Percentiles rank a stretch among this genome's conserved stretches.
Evolutionary conservation across 805 yeast genomes (phyloP).

Genomic region (Saturnispora hagleri): DNA sequence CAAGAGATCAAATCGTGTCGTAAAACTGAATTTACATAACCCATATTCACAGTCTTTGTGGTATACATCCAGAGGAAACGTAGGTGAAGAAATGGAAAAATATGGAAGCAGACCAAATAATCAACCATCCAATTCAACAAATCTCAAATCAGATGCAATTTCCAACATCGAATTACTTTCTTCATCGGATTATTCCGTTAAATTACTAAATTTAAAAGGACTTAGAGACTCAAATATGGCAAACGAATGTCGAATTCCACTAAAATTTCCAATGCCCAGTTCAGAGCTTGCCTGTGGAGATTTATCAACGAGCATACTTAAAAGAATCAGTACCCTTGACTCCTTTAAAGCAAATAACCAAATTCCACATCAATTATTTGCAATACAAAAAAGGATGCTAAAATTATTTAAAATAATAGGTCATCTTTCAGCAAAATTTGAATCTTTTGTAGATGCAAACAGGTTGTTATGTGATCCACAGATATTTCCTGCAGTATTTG

Average conservation of each 20-base stretch:
- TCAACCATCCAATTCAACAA: not conserved
- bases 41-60: slow-evolving; percentile 38
- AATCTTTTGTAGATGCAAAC: slow-evolving; percentile 2
- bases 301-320: not conserved
- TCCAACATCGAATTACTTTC: too few species aligned
- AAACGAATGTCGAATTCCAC: not conserved
- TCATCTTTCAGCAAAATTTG: slow-evolving; percentile 6
- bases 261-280: slow-evolving; percentile 1
- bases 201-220: not conserved
- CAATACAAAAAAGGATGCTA: slow-evolving; percentile 4
- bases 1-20: not conserved
- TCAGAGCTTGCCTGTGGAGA: not conserved
- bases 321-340: not conserved
- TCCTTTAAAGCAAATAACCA: not conserved
- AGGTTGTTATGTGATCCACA: slow-evolving; percentile 17
- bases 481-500: slow-evolving; percentile 16
- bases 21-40: slow-evolving; percentile 15
- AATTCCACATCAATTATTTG: slow-evolving; percentile 6
- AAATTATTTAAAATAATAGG: slow-evolving; percentile 7
- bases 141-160: not conserved
- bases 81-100: slow-evolving; percentile 26
- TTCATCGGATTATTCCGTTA: not conserved
- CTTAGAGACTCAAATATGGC: not conserved
- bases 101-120: not conserved
- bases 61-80: slow-evolving; percentile 29